These are phyloP conservation scores for Triticum turgidum DNA, from an alignment of 176 grass and related monocot species.

Conservation along the genomic window DNA sequence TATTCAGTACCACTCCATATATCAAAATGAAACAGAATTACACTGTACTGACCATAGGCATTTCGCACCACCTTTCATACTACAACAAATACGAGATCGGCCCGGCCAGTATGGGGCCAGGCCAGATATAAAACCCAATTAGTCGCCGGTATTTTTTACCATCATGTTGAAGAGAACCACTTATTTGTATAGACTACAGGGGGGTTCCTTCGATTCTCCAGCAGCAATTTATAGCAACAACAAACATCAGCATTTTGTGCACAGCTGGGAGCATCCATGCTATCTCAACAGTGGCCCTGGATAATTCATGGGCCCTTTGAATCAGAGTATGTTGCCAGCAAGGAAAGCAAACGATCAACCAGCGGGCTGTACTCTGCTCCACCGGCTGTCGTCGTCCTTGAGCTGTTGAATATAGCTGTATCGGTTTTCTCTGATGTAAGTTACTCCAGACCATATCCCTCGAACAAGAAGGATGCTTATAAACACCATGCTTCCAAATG, in stretches of 20 bases:
- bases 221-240: background rate
- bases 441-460: constrained; percentile 84
- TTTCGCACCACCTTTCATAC: background rate
- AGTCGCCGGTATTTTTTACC: background rate
- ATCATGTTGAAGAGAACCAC: background rate
- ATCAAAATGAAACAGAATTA: background rate
- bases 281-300: constrained; percentile 7
- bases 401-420: constrained; percentile 74
- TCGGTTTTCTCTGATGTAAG: constrained; percentile 75
- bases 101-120: background rate
- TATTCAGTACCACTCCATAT: background rate
- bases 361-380: constrained; percentile 69
- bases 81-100: constrained; percentile 20
- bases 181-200: background rate
- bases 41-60: background rate
- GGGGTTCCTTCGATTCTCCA: background rate
- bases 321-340: background rate
- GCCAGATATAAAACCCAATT: background rate
- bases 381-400: constrained; percentile 59
- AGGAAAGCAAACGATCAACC: constrained; percentile 38
- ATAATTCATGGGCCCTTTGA: background rate
- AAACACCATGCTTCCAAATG: constrained; percentile 96
- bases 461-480: constrained; percentile 83
- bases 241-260: background rate
- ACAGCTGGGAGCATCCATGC: constrained; percentile 11